phyloP scores from a whole-genome alignment of 164 flowering plant genomes.

The Berberis vulgaris region DNA sequence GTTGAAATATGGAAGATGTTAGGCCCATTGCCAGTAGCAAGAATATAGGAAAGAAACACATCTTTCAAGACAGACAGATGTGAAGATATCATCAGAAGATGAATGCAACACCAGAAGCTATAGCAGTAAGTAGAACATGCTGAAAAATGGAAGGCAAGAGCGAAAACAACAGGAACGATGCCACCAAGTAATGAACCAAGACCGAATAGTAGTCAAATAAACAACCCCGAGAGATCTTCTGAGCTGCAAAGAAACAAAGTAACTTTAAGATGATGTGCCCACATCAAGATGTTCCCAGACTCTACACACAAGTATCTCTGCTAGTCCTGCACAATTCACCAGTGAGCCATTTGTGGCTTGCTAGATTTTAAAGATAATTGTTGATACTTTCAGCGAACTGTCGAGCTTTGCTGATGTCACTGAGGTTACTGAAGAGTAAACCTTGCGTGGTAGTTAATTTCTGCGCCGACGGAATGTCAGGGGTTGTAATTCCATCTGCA shows the following conservation, averaged over 20 bases:
- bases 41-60: constrained; percentile 46
- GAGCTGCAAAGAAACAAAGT: constrained; percentile 36
- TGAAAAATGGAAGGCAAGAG: constrained; percentile 63
- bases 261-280: neutral
- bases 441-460: too few relatives aligned
- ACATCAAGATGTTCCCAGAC: too few relatives aligned
- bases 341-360: too few relatives aligned
- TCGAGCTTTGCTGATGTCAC: too few relatives aligned
- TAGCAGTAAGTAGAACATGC: constrained; percentile 74
- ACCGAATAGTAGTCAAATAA: constrained; percentile 84
- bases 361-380: too few relatives aligned
- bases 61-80: constrained; percentile 67
- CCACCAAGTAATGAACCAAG: constrained; percentile 94
- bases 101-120: constrained; percentile 87
- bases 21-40: constrained; percentile 47
- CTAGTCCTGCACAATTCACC: too few relatives aligned
- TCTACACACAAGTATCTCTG: too few relatives aligned
- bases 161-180: constrained; percentile 51
- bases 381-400: too few relatives aligned
- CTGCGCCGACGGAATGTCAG: too few relatives aligned
- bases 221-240: constrained; percentile 76
- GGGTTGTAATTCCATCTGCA: too few relatives aligned
- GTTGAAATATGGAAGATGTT: constrained; percentile 38
- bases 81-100: constrained; percentile 86
- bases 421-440: too few relatives aligned